Evolutionary conservation across 1,284 basidiomycete species (phyloP), one percentile per base, ranked within the genome.

Genomic region (Ceratobasidium sp.): DNA sequence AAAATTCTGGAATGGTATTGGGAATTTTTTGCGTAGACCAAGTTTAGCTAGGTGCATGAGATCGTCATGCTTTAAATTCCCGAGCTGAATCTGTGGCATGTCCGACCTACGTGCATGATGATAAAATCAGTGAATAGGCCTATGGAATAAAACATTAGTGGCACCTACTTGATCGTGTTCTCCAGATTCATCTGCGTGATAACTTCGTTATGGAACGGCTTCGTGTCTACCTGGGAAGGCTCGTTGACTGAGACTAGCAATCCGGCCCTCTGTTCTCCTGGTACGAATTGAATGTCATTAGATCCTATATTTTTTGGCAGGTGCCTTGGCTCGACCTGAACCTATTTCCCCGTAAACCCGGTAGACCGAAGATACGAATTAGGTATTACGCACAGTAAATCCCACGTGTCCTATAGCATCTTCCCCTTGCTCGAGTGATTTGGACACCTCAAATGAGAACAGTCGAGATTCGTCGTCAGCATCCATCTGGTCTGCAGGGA

Each of bases 371-470:
- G 33, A 33, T 33, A 33, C 33, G 33, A 33, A 33, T 33, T 33
- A 33, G 12, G n/a, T 23, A 44, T 70, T 18, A 56, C 69, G 26
- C 33, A 81, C 80, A 15, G 26, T 68, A 42, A 81, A 80, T 18
- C 80, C 80, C 12, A 4, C 7, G 28, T 56, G 61, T 2, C 69
- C 42, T 13, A 58, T 40, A 6, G 78, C 79, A 20, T 69, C 75
- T 63, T 81, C 80, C n/a, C 72, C 72, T 56, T 81, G 79, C 26
- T 81, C 79, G 9, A 71, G 64, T 28, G 79, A 72, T 51, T 80
- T 81, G 26, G 69, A 28, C 3, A 81, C 79, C 51, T 77, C 79
- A 42, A 81, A 81, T 26, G 51, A 77, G 67, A 71, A 77, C 12
- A 80, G 12, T 13, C 80, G 77, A 18, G 66, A 70, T 26, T 77